Evolutionary conservation across 1,284 basidiomycete species (phyloP).

Genomic region (Sporisorium iseilematis-ciliati): DNA sequence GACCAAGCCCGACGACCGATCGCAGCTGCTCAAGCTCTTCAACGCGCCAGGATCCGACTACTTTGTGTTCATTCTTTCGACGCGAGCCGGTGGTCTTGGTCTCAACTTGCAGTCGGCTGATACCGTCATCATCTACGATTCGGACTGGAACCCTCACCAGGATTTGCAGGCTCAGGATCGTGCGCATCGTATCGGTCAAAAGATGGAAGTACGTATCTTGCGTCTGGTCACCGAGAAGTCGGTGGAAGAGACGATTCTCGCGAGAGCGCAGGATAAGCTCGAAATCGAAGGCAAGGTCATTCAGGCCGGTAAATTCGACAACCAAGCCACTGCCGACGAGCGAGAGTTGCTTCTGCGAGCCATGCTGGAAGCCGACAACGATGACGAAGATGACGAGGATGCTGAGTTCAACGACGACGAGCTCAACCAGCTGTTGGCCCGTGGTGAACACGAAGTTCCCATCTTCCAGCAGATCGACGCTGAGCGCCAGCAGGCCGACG

Average conservation of each 20-base stretch:
- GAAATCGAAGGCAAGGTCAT: conserved; percentile 98
- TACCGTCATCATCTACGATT: conserved; percentile 94
- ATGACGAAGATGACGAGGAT: conserved; percentile 72
- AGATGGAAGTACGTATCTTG: conserved; percentile 95
- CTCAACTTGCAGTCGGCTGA: conserved; percentile 98
- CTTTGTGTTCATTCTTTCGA: conserved; percentile 87
- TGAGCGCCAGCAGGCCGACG: conserved; percentile 80
- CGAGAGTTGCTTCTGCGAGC: conserved; percentile 92
- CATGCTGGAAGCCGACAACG: conserved; percentile 69
- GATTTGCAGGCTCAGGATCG: conserved; percentile 87
- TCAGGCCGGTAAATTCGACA: conserved; percentile 94
- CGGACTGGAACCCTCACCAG: conserved; percentile 69
- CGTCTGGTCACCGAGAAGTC: conserved; percentile 98
- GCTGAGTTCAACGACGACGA: conserved; percentile 98
- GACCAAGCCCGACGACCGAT: conserved; percentile 97
- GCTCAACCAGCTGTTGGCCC: conserved; percentile 91
- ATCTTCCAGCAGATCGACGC: conserved; percentile 88
- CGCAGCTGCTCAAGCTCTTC: conserved; percentile 87
- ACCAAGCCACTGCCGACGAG: conserved; percentile 97
- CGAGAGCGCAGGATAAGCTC: conserved; percentile 93
- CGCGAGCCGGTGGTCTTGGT: conserved; percentile 96
- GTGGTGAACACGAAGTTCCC: conserved; percentile 82
- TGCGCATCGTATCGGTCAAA: conserved; percentile 99
- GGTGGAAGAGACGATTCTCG: conserved; percentile 97
- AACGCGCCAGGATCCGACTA: conserved; percentile 91